Evolutionary conservation across 805 yeast species (phyloP).

Genomic region (Hemisphaericaspora nanyangensis): DNA sequence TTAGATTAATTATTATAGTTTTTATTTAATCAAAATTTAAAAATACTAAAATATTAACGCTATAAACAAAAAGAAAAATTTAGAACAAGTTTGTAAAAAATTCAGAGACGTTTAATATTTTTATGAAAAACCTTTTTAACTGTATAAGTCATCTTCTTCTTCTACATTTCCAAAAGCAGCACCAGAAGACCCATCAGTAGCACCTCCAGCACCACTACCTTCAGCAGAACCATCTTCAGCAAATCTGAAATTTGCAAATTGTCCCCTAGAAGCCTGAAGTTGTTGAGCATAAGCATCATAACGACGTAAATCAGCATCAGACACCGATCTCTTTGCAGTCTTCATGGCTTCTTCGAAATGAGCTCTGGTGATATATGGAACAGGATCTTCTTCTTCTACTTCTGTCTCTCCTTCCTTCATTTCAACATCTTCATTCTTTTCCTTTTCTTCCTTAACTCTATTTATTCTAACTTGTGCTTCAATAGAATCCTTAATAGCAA

Average conservation of each 20-base stretch:
- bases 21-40: too few species aligned
- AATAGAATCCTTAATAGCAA: constrained; percentile 96
- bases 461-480: constrained; percentile 57
- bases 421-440: constrained; percentile 45
- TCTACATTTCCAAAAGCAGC: constrained; percentile 51
- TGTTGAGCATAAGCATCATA: constrained; percentile 98
- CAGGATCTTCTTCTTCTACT: constrained; percentile 85
- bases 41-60: too few species aligned
- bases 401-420: constrained; percentile 45
- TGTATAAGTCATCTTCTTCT: constrained; percentile 64
- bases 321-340: constrained; percentile 96
- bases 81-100: too few species aligned
- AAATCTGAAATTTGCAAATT: constrained; percentile 85
- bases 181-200: constrained; percentile 26
- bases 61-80: too few species aligned
- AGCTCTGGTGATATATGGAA: constrained; percentile 87
- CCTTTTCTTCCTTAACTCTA: constrained; percentile 42
- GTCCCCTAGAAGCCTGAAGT: constrained; percentile 93
- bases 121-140: too few species aligned
- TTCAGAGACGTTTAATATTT: too few species aligned
- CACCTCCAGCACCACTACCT: constrained; percentile 25
- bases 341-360: constrained; percentile 99
- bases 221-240: constrained; percentile 42
- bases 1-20: too few species aligned
- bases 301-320: constrained; percentile 96